A percentile compares a stretch with the other conserved stretches of the same genome.
phyloP scores from a whole-genome alignment of 352 stramenopile species.

The Globisporangium cederbergense region DNA sequence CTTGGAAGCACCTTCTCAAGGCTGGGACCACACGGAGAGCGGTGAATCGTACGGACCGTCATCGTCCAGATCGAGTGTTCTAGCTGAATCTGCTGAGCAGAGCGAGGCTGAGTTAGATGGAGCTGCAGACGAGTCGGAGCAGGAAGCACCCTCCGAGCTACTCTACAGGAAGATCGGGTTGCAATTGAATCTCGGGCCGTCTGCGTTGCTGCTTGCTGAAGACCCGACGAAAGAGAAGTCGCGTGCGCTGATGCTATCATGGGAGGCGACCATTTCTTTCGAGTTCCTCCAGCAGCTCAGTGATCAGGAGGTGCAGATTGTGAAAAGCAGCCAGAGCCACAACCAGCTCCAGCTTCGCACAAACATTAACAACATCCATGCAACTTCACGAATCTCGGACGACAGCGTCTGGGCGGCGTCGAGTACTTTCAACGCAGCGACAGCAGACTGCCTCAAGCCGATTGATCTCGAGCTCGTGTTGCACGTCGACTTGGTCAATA shows the following conservation, averaged over 20 bases:
- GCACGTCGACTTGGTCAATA: constrained; percentile 61
- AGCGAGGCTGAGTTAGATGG: not conserved
- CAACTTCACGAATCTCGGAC: constrained; percentile 68
- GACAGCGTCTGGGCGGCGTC: constrained; percentile 60
- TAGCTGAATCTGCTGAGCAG: not conserved
- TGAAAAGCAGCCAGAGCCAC: constrained; percentile 14
- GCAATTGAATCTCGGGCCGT: constrained; percentile 60
- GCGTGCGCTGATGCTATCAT: constrained; percentile 78
- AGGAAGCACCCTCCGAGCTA: constrained; percentile 17
- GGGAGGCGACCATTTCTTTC: constrained; percentile 59
- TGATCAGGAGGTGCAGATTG: constrained; percentile 16
- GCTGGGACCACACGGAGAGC: constrained; percentile 16
- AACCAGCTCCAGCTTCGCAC: constrained; percentile 67
- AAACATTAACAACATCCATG: constrained; percentile 65
- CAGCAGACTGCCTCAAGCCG: constrained; percentile 75
- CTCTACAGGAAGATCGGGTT: constrained; percentile 47
- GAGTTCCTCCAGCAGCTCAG: constrained; percentile 51
- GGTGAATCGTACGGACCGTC: constrained; percentile 1
- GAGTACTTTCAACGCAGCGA: constrained; percentile 29
- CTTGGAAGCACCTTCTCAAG: constrained; percentile 35
- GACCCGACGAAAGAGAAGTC: constrained; percentile 66
- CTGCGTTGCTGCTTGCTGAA: constrained; percentile 71
- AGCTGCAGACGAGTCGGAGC: constrained; percentile 1
- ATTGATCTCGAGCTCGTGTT: constrained; percentile 66
- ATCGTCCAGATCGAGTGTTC: not conserved